phyloP scores from a whole-genome alignment of 2,329 filamentous ascomycete genomes.

The Tolypocladium nubicola region DNA sequence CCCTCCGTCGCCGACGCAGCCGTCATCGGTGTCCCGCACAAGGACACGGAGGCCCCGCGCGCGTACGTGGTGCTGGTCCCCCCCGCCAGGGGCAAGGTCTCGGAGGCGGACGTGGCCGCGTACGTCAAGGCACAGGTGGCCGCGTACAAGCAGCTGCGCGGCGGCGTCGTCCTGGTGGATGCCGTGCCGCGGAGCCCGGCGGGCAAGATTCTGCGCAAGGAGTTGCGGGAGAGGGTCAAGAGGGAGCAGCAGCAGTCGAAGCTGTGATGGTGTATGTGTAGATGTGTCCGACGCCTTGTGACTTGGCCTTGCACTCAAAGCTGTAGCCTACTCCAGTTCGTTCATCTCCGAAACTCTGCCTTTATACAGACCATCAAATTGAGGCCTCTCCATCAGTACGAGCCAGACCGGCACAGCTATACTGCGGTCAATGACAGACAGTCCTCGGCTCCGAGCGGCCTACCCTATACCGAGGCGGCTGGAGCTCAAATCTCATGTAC shows the following conservation, averaged over 20 bases:
- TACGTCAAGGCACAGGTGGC: slow-evolving; percentile 24
- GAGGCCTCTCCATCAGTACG: too few species aligned
- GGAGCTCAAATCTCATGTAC: neutral
- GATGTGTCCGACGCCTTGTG: too few species aligned
- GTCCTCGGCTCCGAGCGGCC: neutral
- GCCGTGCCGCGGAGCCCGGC: slow-evolving; percentile 56
- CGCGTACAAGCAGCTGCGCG: slow-evolving; percentile 55
- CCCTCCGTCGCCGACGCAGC: slow-evolving; percentile 43
- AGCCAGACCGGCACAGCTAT: too few species aligned
- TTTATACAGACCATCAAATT: too few species aligned
- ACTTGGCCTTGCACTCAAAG: too few species aligned
- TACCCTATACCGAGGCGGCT: neutral
- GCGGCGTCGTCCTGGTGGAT: slow-evolving; percentile 56
- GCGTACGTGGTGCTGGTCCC: slow-evolving; percentile 21
- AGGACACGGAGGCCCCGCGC: slow-evolving; percentile 37
- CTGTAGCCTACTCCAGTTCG: too few species aligned
- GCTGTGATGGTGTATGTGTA: slow-evolving; percentile 11
- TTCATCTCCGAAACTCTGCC: too few species aligned
- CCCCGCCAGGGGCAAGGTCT: slow-evolving; percentile 11
- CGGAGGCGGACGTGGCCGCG: slow-evolving; percentile 13
- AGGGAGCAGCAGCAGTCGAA: slow-evolving; percentile 13
- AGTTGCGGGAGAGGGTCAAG: slow-evolving; percentile 22
- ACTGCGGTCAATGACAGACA: neutral
- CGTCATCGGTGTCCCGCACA: slow-evolving; percentile 45
- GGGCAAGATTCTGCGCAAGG: slow-evolving; percentile 34